Evolutionary conservation across 2,329 filamentous ascomycete genomes (phyloP), one percentile per base, ranked within the genome.

Genomic region (Diaporthe helianthi): DNA sequence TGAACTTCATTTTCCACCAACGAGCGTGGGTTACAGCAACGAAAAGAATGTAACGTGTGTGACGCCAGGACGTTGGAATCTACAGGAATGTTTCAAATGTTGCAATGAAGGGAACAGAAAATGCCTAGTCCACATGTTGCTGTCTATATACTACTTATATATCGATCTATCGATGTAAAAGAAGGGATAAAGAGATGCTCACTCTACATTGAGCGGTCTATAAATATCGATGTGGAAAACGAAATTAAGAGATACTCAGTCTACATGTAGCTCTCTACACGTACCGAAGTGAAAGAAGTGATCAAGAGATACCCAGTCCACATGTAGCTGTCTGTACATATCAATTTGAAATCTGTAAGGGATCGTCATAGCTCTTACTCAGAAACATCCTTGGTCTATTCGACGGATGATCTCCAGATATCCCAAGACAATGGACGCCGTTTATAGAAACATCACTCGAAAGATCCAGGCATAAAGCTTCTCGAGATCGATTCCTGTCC

Each of bases 1-100:
- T 61, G 58, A 61, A 61, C 41, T 47, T 61, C 58, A 61, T 61
- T 61, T 61, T 61, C 26, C 19, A 61, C 47, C 41, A 61, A 61
- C 26, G 58, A 61, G 58, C 33, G 58, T 61, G n/a, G 26, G 19
- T 33, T 2, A 10, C 5, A 19, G 19, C 26, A 47, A 47, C 17
- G 19, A 61, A 61, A 61, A 33, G 58, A 61, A 47, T 44, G 41
- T 61, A 19, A 22, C 41, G 58, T 41, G 1, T n/a, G n/a, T 33
- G 19, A 61, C 33, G 58, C 58, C 58, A 60, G 54, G 54, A n/a
- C n/a, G n/a, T n/a, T n/a, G n/a, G 24, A 38, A 29, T 5, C 15
- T 31, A 44, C 13, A 44, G 10, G 15, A 47, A 38, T 12, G 13
- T 38, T 12, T 15, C 5, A 3, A 19, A 29, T 0, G 0, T 44